Conservation (phyloP, 2,329 filamentous ascomycete species). For the Sporothrix sp. region DNA sequence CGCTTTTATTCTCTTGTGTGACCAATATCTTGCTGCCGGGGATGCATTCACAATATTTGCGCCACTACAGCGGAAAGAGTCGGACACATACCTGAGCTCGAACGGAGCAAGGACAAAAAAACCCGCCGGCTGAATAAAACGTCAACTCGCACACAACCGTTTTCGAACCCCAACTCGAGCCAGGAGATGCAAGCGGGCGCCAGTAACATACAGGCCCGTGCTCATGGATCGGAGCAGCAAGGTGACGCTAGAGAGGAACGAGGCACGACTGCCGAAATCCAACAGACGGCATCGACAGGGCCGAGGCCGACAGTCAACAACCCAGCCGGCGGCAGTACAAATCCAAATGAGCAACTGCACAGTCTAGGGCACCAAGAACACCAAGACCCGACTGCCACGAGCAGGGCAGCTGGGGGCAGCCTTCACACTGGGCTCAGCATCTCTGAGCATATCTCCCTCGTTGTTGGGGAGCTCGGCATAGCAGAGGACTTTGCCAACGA, state of each 20-base stretch:
- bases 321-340: neutral
- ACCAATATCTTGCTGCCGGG: too few relatives aligned
- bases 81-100: neutral
- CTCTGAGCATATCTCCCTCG: neutral
- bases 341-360: neutral
- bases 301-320: neutral
- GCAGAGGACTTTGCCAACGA: neutral
- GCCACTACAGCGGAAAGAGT: neutral
- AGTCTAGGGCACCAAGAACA: neutral
- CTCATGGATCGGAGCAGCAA: slow-evolving; percentile 4
- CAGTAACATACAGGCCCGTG: neutral
- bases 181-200: slow-evolving; percentile 4
- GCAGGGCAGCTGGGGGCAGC: too few relatives aligned
- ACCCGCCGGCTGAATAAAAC: too few relatives aligned
- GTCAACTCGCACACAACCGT: too few relatives aligned
- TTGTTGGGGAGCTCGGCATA: neutral
- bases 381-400: neutral
- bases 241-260: neutral
- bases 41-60: slow-evolving; percentile 4
- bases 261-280: neutral
- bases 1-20: neutral
- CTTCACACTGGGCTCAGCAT: too few relatives aligned
- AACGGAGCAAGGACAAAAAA: neutral
- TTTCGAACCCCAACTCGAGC: too few relatives aligned
- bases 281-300: neutral